Base-by-base conservation (phyloP, 2,329 filamentous ascomycete species). In the Coniosporium tulheliwenetii region DNA sequence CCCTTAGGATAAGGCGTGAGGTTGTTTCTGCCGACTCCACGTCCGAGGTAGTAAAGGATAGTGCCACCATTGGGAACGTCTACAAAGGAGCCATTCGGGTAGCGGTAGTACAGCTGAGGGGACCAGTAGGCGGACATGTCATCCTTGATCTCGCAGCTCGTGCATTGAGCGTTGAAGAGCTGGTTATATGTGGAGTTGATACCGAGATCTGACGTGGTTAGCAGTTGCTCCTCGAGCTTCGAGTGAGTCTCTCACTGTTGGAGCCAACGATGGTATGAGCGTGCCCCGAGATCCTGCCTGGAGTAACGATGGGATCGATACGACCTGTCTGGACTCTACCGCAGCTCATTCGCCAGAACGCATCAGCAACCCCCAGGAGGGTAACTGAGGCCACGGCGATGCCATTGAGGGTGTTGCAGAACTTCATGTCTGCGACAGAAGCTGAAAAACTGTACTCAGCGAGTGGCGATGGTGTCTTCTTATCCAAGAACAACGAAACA, bases 101-200 rank as follows among this genome's bases (percentile, higher is more conserved):
- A 50, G 16, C 47, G 41, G 41, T 58, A 61, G 48, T 59, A 61
- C 2, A 61, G 47, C 7, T 49, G 50, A 2, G 58, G 58, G 2
- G 56, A 55, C 57, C 58, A 60, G 46, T 61, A 61, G 3, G 56
- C 56, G 10, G 56, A 59, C 43, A 57, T 57, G 44, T 61, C 57
- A 10, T 47, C 49, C 8, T 44, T 43, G 36, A 59, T 49, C 39
- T 59, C 53, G 47, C 58, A 61, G 51, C 41, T 44, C 12, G 47
- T 50, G 37, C 49, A 52, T 30, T 44, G 37, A 5, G 50, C 50
- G 37, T 45, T 46, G 26, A 41, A 16, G n/a, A 52, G 37, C 30
- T 35, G 43, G 10, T 45, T 38, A 32, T 44, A 50, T 9, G 47
- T 49, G 10, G 49, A 42, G 30, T 50, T 50, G 1, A 51, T 38